phyloP scores from a whole-genome alignment of 2,329 filamentous ascomycete genomes.

The Camptophora hylomeconis region DNA sequence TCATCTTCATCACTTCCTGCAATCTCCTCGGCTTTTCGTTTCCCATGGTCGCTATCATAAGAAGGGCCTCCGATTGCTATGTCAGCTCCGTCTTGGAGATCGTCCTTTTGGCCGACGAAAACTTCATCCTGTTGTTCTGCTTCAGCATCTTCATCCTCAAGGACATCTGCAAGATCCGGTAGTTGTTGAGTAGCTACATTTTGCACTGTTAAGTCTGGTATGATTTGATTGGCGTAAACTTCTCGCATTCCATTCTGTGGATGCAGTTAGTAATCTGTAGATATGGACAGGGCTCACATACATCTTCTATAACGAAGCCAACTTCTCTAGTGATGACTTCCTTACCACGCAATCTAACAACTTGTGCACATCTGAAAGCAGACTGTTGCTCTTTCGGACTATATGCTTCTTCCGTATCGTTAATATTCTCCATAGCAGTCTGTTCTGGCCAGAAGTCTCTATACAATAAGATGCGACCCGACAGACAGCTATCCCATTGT shows the following conservation, averaged over 20 bases:
- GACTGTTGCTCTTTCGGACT: slow-evolving; percentile 1
- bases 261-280: slow-evolving; percentile 1
- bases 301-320: slow-evolving; percentile 24
- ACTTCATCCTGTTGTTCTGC: slow-evolving; percentile 1
- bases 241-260: slow-evolving; percentile 1
- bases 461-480: slow-evolving; percentile 63
- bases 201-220: slow-evolving; percentile 2
- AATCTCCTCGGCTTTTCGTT: slow-evolving; percentile 32
- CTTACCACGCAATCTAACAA: slow-evolving; percentile 53
- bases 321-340: slow-evolving; percentile 22
- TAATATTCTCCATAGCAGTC: slow-evolving; percentile 27
- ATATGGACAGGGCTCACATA: background rate
- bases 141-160: too few relatives aligned
- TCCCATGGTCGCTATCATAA: slow-evolving; percentile 7
- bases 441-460: slow-evolving; percentile 52
- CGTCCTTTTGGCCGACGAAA: too few relatives aligned
- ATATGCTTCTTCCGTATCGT: slow-evolving; percentile 23
- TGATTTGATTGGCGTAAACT: slow-evolving; percentile 1
- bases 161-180: slow-evolving; percentile 3
- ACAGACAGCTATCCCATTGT: slow-evolving; percentile 69
- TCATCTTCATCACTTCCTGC: slow-evolving; percentile 32
- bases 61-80: slow-evolving; percentile 7
- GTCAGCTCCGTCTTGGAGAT: slow-evolving; percentile 5
- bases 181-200: slow-evolving; percentile 4
- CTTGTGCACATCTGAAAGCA: slow-evolving; percentile 43